Base-by-base conservation (phyloP, 805 yeast genomes). In the Tetrapisispora phaffii region DNA sequence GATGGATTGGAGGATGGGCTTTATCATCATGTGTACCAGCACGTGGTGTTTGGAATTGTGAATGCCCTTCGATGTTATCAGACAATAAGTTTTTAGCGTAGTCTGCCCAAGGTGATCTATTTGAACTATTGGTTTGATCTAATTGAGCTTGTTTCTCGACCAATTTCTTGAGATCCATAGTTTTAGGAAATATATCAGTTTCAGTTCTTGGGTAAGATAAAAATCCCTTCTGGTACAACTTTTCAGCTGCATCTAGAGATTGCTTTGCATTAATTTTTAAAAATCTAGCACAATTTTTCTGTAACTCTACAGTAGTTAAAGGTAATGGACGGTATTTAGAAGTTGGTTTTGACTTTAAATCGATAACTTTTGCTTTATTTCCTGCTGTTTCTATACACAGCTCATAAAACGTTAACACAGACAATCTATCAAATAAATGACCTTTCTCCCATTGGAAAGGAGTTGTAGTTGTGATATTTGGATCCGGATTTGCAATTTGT, bases 1-100 rank as follows among this genome's bases (percentile, higher is more conserved):
- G 99, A 63, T 93, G 97, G 47, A 93, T 93, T 0, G 99, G 97
- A 4, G 98, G 97, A 74, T 93, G 99, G 21, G 98, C 97, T 58
- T 87, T 80, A 66, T 93, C 99, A 58, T 88, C 85, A 58, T 85
- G 81, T 12, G 69, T 73, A 4, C 99, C 99, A 34, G 72, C 71
- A 42, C 97, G 67, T 0, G 99, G 98, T 4, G 57, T 56, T n/a
- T 71, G 56, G 55, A 74, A 84, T 34, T 71, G 73, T 29, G 41
- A 38, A 24, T 24, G 33, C 7, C 23, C 33, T 26, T 26, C 33
- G 15, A 38, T 24, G 24, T 38, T 65, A 8, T 64, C 62, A 7
- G 75, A 43, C 7, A 80, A 54, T 2, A 62, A 44, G 17, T 48
- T 47, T 10, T 53, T 51, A 0, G 96, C 90, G 58, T 84, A 88